Conservation (phyloP, 805 yeast species). For the Nadsonia fulvescens region DNA sequence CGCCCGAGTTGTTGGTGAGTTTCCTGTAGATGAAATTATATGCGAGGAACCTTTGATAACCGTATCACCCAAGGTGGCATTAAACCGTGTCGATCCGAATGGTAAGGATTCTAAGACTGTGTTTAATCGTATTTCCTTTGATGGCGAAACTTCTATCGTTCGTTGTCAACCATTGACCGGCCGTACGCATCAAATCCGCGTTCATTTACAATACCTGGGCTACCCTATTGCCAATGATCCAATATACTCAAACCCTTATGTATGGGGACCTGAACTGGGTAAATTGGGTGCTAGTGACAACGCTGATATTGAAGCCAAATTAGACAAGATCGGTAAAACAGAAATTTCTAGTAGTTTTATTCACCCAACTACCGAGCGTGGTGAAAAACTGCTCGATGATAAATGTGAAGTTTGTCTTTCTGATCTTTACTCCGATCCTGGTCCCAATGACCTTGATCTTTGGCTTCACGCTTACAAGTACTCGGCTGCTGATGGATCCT, state of each 20-base stretch:
- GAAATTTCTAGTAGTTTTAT: constrained; percentile 44
- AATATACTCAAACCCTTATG: constrained; percentile 53
- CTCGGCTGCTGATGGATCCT: constrained; percentile 23
- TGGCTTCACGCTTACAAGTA: constrained; percentile 88
- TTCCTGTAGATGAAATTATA: constrained; percentile 38
- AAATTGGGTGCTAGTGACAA: constrained; percentile 35
- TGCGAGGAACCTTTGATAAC: constrained; percentile 58
- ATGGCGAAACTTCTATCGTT: constrained; percentile 53
- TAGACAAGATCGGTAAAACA: constrained; percentile 51
- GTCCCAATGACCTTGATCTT: constrained; percentile 66
- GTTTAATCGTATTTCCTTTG: constrained; percentile 51
- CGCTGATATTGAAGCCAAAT: constrained; percentile 25
- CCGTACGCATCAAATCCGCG: constrained; percentile 87
- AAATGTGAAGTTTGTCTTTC: constrained; percentile 49
- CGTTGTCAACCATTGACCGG: constrained; percentile 80
- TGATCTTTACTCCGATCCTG: constrained; percentile 72
- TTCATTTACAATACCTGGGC: constrained; percentile 80
- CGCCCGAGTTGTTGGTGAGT: constrained; percentile 76
- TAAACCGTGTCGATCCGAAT: constrained; percentile 47
- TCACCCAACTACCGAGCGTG: constrained; percentile 19
- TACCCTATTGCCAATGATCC: constrained; percentile 89
- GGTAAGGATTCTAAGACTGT: constrained; percentile 59
- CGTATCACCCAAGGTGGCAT: constrained; percentile 52
- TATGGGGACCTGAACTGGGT: constrained; percentile 74
- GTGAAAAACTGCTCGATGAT: constrained; percentile 47